Base-by-base conservation (phyloP, 2,329 filamentous ascomycete genomes). In the Uncinocarpus reesii region DNA sequence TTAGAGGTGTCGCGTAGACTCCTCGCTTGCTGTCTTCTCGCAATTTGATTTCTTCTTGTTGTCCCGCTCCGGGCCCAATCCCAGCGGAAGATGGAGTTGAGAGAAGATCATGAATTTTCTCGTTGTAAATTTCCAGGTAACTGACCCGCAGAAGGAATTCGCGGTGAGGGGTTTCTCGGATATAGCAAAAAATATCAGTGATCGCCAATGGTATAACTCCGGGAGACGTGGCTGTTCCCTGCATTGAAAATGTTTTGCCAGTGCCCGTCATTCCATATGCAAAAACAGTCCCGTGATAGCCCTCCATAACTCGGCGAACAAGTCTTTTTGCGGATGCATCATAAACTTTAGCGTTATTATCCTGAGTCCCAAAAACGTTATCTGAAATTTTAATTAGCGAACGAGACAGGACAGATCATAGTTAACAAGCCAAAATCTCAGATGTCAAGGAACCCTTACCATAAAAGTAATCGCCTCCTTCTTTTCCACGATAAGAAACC, bases 211-310 rank as follows among this genome's bases (percentile, higher is more conserved):
- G 92, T 48, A 98, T 98, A 23, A 98, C 92, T 70, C 92, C 92
- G 1, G 92, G 92, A 32, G 88, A 94, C 2, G 86, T 86, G 38
- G 89, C 88, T 8, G 92, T 98, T 58, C 92, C 92, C 71, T 98
- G 92, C 92, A 98, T 98, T 32, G 90, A 96, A 65, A 96, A 98
- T 0, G 92, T 98, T 71, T 98, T 98, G 57, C 92, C 92, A 0
- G 92, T 96, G 53, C 92, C 92, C 3, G 92, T 98, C 89, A 96
- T 96, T 62, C 92, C 92, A 65, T 98, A 98, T 15, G 90, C 90
- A 64, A 98, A 96, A 20, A 98, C 92, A 1, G 92, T 98, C 51
- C 90, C 92, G 61, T 96, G 90, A 64, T 96, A 98, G 35, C 92
- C 92, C 71, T 98, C 92, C 92, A 98, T 98, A 42, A 98, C 92